phyloP scores from a whole-genome alignment of 176 grass and related monocot species.

The Aegilops tauschii region DNA sequence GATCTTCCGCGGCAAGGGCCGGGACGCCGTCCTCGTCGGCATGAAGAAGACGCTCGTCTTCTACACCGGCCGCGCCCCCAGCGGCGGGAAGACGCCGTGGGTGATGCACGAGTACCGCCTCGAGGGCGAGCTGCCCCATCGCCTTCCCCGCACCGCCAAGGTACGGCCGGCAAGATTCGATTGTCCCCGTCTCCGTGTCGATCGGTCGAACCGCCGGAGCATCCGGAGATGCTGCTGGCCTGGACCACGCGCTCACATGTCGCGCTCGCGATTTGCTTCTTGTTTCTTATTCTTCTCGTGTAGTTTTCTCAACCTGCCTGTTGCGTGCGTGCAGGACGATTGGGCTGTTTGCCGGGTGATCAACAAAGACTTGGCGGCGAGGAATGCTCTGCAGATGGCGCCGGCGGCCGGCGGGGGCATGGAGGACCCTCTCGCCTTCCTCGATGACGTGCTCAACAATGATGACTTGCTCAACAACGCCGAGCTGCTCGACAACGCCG shows the following conservation, averaged over 20 bases:
- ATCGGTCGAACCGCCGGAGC: neutral
- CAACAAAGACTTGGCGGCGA: conserved; percentile 58
- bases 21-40: conserved; percentile 57
- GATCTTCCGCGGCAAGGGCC: conserved; percentile 55
- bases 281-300: neutral
- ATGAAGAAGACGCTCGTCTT: conserved; percentile 99
- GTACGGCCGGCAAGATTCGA: conserved; percentile 14
- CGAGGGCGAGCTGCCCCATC: conserved; percentile 50
- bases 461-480: neutral
- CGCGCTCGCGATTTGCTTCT: neutral
- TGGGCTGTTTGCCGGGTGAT: conserved; percentile 79
- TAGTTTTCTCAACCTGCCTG: conserved; percentile 26
- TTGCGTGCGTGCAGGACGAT: conserved; percentile 59
- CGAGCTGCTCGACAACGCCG: no score
- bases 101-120: conserved; percentile 96
- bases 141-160: conserved; percentile 57
- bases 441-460: neutral
- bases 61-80: conserved; percentile 77
- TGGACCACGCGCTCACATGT: conserved; percentile 28
- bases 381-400: conserved; percentile 18
- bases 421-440: neutral
- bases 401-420: neutral
- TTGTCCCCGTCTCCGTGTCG: neutral
- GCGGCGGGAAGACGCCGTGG: conserved; percentile 80
- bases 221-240: neutral